A percentile compares a stretch with the other conserved stretches of the same genome.
phyloP scores from a whole-genome alignment of 495 filamentous ascomycete genomes.

The Neurospora sp. region DNA sequence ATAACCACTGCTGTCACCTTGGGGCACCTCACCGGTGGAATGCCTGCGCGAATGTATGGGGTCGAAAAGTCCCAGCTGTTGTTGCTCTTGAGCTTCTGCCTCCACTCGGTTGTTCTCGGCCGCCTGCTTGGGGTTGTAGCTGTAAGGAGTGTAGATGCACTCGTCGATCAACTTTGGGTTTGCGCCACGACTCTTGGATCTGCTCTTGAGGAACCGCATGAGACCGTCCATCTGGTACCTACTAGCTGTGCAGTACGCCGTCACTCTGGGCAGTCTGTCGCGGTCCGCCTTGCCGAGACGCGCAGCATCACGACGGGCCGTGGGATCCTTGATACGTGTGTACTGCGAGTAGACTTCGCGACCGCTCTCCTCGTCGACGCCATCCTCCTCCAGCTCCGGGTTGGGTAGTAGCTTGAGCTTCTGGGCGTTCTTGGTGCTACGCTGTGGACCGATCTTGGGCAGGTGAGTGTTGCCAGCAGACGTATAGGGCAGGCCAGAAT shows the following conservation, averaged over 20 bases:
- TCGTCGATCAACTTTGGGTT: constrained; percentile 90
- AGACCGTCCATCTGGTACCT: constrained; percentile 80
- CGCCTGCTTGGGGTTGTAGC: constrained; percentile 44
- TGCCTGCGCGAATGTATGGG: constrained; percentile 46
- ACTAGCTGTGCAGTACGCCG: constrained; percentile 91
- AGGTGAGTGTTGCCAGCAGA: constrained; percentile 33
- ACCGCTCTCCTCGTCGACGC: constrained; percentile 75
- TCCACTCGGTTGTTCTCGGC: constrained; percentile 4
- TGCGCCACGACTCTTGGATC: constrained; percentile 60
- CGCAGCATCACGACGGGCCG: constrained; percentile 85
- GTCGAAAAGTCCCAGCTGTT: constrained; percentile 39
- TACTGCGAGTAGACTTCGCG: constrained; percentile 94
- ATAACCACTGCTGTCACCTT: not conserved
- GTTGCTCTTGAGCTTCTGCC: constrained; percentile 16
- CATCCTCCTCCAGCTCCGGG: constrained; percentile 70
- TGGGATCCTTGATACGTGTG: constrained; percentile 89
- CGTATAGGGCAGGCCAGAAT: constrained; percentile 38
- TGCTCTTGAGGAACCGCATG: constrained; percentile 80
- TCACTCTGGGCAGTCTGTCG: constrained; percentile 77
- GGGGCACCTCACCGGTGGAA: constrained; percentile 16
- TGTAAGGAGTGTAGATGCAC: constrained; percentile 90
- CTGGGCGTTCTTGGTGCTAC: constrained; percentile 89
- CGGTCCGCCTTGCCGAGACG: constrained; percentile 88
- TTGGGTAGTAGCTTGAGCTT: constrained; percentile 93
- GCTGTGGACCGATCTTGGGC: constrained; percentile 84